These are phyloP conservation scores for Eucalyptus globulus DNA, from an alignment of 345 rosid genomes.

Conservation along the genomic window DNA sequence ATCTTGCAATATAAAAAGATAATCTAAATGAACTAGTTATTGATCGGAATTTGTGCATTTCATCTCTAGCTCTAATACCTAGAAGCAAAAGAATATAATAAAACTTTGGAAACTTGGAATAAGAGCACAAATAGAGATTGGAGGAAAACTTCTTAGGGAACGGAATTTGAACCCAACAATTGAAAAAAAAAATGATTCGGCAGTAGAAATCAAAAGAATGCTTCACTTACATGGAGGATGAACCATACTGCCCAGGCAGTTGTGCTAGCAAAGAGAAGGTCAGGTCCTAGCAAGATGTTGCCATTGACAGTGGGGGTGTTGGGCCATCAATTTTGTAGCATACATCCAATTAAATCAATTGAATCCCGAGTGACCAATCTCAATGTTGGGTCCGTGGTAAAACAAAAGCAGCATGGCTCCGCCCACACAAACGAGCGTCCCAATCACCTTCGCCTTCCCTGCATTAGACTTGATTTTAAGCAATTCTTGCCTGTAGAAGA, in stretches of 20 bases:
- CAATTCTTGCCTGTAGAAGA: not conserved
- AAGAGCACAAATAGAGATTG: too few species aligned
- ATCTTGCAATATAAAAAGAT: too few species aligned
- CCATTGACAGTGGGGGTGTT: constrained; percentile 1
- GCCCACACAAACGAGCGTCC: constrained; percentile 59
- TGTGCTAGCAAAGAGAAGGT: constrained; percentile 39
- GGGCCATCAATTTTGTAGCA: constrained; percentile 12
- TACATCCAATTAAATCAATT: constrained; percentile 41
- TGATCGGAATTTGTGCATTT: too few species aligned
- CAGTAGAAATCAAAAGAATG: not conserved
- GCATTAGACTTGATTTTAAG: not conserved
- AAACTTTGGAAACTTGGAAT: too few species aligned
- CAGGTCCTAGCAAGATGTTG: constrained; percentile 47
- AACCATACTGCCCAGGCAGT: constrained; percentile 58
- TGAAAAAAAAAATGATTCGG: too few species aligned
- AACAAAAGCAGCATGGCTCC: constrained; percentile 87
- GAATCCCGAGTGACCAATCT: constrained; percentile 37
- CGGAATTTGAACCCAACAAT: not conserved
- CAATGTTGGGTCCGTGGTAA: constrained; percentile 55
- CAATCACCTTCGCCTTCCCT: constrained; percentile 45
- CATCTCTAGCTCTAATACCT: too few species aligned
- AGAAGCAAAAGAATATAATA: too few species aligned
- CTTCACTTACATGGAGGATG: constrained; percentile 42
- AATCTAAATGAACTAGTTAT: too few species aligned
- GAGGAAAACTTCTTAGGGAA: too few species aligned